A percentile compares a stretch with the other conserved stretches of the same genome.
Evolutionary conservation across 352 stramenopile genomes (phyloP).

Genomic region (Nothophytophthora sp.): DNA sequence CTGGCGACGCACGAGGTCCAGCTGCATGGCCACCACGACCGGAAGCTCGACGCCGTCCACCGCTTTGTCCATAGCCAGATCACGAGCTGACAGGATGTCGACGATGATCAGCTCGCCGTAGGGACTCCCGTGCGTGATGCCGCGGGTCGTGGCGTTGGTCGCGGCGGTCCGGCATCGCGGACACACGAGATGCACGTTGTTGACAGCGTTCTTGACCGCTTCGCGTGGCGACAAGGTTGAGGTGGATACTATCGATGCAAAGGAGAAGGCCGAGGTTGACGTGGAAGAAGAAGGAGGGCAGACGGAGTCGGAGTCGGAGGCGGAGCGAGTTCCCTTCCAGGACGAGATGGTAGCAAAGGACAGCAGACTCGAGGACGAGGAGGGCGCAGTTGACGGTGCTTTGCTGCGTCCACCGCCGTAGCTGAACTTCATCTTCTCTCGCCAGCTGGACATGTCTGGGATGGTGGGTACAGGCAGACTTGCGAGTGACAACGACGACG

Average conservation of each 20-base stretch:
- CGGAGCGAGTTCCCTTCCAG: conserved; percentile 43
- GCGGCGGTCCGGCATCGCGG: conserved; percentile 14
- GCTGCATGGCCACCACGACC: conserved; percentile 45
- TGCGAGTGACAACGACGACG: conserved; percentile 9
- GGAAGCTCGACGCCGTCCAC: conserved; percentile 43
- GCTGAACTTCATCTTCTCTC: conserved; percentile 45
- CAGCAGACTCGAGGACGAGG: conserved; percentile 20
- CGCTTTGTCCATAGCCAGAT: conserved; percentile 44
- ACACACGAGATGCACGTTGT: conserved; percentile 56
- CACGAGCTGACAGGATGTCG: conserved; percentile 57
- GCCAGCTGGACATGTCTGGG: conserved; percentile 40
- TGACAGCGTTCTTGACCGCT: conserved; percentile 37
- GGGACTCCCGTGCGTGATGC: conserved; percentile 40
- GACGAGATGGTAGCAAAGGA: conserved; percentile 56
- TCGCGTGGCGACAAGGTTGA: conserved; percentile 20
- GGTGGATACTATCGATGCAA: conserved; percentile 9
- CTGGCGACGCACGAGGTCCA: conserved; percentile 34
- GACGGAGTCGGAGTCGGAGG: conserved; percentile 18
- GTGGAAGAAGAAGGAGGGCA: conserved; percentile 1
- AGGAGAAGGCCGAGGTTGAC: conserved; percentile 16
- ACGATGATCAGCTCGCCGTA: conserved; percentile 73
- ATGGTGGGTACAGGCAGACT: conserved; percentile 20
- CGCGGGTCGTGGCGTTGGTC: conserved; percentile 16
- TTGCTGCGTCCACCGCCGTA: conserved; percentile 20
- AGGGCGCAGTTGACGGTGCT: not conserved